Evolutionary conservation across 805 yeast genomes (phyloP).

Genomic region (Candida lessepsii): DNA sequence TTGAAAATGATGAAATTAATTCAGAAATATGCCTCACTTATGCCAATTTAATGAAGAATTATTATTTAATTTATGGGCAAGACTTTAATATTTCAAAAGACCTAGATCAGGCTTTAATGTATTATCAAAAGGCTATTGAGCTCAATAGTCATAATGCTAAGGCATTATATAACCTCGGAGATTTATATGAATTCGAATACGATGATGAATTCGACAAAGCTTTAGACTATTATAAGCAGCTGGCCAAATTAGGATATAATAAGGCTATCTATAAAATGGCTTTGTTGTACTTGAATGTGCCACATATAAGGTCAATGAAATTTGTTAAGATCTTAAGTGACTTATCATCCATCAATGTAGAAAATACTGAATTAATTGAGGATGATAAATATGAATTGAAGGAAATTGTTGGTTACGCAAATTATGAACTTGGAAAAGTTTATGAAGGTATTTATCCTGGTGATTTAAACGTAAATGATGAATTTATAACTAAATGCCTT

Average conservation of each 20-base stretch:
- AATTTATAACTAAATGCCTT: constrained; percentile 32
- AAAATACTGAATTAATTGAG: constrained; percentile 31
- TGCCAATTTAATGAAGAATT: constrained; percentile 39
- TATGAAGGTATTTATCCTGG: constrained; percentile 48
- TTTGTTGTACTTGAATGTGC: constrained; percentile 33
- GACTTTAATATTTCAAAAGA: constrained; percentile 35
- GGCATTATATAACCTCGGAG: constrained; percentile 39
- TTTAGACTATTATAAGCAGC: constrained; percentile 30
- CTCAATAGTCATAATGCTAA: constrained; percentile 31
- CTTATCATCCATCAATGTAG: constrained; percentile 37
- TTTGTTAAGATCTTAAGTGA: constrained; percentile 35
- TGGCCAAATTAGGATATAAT: constrained; percentile 44
- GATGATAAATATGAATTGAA: constrained; percentile 41
- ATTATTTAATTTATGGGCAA: constrained; percentile 32
- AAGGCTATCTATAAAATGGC: constrained; percentile 44
- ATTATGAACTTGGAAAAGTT: constrained; percentile 40
- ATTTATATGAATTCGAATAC: constrained; percentile 35
- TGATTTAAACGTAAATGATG: constrained; percentile 35
- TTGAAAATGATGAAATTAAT: constrained; percentile 18
- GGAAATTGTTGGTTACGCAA: constrained; percentile 41
- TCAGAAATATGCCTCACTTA: constrained; percentile 36
- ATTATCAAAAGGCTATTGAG: constrained; percentile 31
- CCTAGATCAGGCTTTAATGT: constrained; percentile 27
- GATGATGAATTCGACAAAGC: constrained; percentile 30
- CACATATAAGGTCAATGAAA: constrained; percentile 32